Evolutionary conservation across 495 filamentous ascomycete genomes (phyloP), one percentile per base, ranked within the genome.

Genomic region (Cladorrhinum samala): DNA sequence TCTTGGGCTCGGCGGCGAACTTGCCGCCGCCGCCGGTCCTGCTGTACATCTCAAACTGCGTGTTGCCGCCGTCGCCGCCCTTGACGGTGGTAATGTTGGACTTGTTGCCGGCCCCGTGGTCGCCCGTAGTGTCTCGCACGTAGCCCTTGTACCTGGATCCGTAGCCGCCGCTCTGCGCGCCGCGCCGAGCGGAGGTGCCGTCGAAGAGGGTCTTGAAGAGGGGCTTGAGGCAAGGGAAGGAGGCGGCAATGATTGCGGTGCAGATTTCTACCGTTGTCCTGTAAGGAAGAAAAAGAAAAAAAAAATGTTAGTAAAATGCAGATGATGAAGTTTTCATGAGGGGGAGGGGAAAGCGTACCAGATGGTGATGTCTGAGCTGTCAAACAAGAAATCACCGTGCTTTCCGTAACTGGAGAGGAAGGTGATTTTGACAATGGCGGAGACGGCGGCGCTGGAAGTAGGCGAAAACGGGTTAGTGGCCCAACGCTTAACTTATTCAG

Each of bases 371-470:
- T 66, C 57, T 0, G 63, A 54, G 20, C 61, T 68, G 39, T 74
- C 71, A 66, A 67, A 78, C 13, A 76, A 61, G 54, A 72, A 74
- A 40, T 79, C 76, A 24, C 68, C 67, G 14, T 59, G 66, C 18
- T 61, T 62, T 9, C 70, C 72, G 52, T 72, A 73, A 47, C 61
- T 63, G 7, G 51, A 36, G 7, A 77, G 58, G 46, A 64, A 71
- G 14, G 60, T 60, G 6, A 74, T 57, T 58, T 80, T 80, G 45
- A 77, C 70, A 17, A 74, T 70, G 8, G 70, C 69, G 3, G 77
- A 70, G n/a, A 66, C 62, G 36, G 68, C 68, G 41, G 76, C 75
- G 58, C n/a, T n/a, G n/a, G n/a, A n/a, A n/a, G n/a, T n/a, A n/a
- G n/a, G n/a, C n/a, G n/a, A n/a, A n/a, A n/a, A n/a, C n/a, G n/a